A percentile compares a stretch with the other conserved stretches of the same genome.
phyloP scores from a whole-genome alignment of 2,329 filamentous ascomycete genomes.

The Fusarium veterinarium region DNA sequence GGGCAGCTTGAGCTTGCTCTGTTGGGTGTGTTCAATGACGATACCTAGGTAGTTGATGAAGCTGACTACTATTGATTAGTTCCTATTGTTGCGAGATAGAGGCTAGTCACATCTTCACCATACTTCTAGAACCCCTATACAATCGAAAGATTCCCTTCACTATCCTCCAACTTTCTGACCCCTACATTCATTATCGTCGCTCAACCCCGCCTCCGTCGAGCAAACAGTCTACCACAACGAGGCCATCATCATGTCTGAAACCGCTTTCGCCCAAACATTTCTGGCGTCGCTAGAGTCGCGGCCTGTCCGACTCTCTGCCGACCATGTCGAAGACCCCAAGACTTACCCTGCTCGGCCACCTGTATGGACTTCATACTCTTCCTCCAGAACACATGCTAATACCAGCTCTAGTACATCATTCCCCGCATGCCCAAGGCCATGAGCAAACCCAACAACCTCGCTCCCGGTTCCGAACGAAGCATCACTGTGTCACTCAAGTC shows the following conservation, averaged over 20 bases:
- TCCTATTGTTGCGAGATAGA: neutral
- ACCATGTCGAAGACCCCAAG: slow-evolving; percentile 89
- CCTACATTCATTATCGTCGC: neutral
- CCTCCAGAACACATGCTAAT: slow-evolving; percentile 7
- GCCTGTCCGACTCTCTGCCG: slow-evolving; percentile 83
- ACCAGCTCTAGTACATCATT: slow-evolving; percentile 71
- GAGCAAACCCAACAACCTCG: slow-evolving; percentile 59
- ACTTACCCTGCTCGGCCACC: slow-evolving; percentile 80
- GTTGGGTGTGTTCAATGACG: slow-evolving; percentile 35
- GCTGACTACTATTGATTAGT: neutral
- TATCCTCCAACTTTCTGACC: neutral
- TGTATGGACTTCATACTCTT: slow-evolving; percentile 59
- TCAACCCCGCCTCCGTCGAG: slow-evolving; percentile 41
- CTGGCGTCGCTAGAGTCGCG: slow-evolving; percentile 82
- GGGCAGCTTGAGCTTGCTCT: slow-evolving; percentile 20
- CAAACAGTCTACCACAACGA: slow-evolving; percentile 10
- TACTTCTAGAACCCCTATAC: neutral
- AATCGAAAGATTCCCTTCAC: no score
- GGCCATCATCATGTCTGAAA: slow-evolving; percentile 74
- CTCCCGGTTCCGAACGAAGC: slow-evolving; percentile 64
- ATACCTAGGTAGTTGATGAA: neutral
- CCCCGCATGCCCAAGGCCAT: slow-evolving; percentile 73
- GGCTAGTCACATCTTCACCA: neutral
- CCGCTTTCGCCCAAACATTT: slow-evolving; percentile 86
- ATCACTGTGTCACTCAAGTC: slow-evolving; percentile 76